Conservation (phyloP, 352 stramenopile genomes). For the Halophytophthora polymorphica region DNA sequence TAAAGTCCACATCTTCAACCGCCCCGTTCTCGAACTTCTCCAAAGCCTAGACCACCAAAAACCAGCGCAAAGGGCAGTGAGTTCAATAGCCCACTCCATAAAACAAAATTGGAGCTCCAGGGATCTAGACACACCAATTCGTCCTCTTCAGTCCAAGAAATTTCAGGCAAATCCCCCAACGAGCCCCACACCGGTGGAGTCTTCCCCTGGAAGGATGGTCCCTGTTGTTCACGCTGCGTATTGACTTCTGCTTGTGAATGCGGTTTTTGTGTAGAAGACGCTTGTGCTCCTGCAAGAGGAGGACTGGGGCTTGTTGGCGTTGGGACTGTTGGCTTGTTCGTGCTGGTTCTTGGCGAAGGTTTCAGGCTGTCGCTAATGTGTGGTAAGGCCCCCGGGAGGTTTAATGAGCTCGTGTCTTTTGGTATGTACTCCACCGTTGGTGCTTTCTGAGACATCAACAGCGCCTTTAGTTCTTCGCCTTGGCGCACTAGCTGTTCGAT, state of each 20-base stretch:
- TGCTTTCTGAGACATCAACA: too few relatives aligned
- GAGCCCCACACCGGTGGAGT: constrained; percentile 5
- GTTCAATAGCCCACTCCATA: background rate
- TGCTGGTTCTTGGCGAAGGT: too few relatives aligned
- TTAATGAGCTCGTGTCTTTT: too few relatives aligned
- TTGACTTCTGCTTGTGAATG: constrained; percentile 2
- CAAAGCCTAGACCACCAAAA: constrained; percentile 19
- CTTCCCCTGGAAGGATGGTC: constrained; percentile 6
- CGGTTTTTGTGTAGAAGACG: too few relatives aligned
- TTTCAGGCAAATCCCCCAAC: constrained; percentile 22
- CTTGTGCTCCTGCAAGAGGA: too few relatives aligned
- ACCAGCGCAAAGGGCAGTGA: background rate
- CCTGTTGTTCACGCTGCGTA: background rate
- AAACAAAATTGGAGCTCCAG: background rate
- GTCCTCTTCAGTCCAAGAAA: constrained; percentile 59
- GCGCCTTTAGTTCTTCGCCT: background rate
- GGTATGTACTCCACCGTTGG: too few relatives aligned
- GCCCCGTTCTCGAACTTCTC: constrained; percentile 25
- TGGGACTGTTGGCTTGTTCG: too few relatives aligned
- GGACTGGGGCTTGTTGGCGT: too few relatives aligned
- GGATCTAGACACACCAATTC: constrained; percentile 30
- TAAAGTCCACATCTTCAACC: constrained; percentile 4
- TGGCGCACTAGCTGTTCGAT: background rate
- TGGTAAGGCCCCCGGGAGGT: too few relatives aligned
- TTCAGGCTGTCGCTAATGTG: too few relatives aligned